Evolutionary conservation across 352 stramenopile species (phyloP).

Genomic region (Phytopythium mirpurense): DNA sequence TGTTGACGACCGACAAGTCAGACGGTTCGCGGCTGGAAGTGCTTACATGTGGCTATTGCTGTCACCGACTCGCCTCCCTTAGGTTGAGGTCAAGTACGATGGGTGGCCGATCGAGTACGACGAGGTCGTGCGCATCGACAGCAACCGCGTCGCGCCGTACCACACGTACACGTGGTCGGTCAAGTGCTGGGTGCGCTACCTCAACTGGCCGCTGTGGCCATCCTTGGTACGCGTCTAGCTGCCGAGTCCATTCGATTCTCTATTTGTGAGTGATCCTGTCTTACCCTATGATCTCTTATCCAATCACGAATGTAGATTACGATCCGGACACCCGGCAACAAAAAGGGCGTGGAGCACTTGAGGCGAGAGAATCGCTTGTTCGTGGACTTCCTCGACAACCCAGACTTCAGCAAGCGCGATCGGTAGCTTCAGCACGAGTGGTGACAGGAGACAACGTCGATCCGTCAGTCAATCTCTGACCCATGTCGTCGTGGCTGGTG

Average conservation of each 20-base stretch:
- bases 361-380: constrained; percentile 29
- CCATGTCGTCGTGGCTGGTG: not conserved
- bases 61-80: no score
- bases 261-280: no score
- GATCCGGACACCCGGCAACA: constrained; percentile 48
- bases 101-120: constrained; percentile 54
- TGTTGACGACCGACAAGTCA: no score
- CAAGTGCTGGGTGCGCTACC: constrained; percentile 80
- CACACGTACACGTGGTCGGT: constrained; percentile 75
- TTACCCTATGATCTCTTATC: not conserved
- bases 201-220: constrained; percentile 75
- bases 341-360: constrained; percentile 31
- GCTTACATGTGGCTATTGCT: no score
- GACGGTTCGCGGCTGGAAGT: no score
- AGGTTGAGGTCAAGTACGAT: constrained; percentile 70
- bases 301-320: constrained; percentile 31
- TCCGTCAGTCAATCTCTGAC: not conserved
- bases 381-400: constrained; percentile 57
- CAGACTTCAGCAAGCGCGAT: constrained; percentile 29
- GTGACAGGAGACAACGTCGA: not conserved
- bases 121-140: constrained; percentile 52
- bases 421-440: not conserved
- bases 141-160: constrained; percentile 57
- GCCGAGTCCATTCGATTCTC: no score
- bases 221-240: constrained; percentile 30